Conservation (phyloP, 2,329 filamentous ascomycete genomes). For the Phoma sp. region DNA sequence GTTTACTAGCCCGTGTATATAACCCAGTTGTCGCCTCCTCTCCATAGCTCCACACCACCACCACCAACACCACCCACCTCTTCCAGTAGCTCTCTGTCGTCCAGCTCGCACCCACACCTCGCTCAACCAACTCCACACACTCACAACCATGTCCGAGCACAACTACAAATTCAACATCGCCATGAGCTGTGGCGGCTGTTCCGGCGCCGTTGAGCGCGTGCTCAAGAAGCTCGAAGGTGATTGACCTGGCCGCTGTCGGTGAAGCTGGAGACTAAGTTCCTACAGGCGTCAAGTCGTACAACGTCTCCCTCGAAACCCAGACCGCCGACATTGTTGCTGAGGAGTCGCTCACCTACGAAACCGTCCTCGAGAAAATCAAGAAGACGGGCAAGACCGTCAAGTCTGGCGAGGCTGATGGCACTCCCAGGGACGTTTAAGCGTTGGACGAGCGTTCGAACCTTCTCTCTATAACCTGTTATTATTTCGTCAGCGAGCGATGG, state of each 20-base stretch:
- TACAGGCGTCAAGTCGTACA: slow-evolving; percentile 82
- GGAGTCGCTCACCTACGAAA: slow-evolving; percentile 73
- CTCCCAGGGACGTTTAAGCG: slow-evolving; percentile 36
- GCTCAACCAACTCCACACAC: not conserved
- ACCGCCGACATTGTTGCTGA: slow-evolving; percentile 78
- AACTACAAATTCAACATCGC: slow-evolving; percentile 93
- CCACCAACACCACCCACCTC: not conserved
- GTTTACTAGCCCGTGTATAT: slow-evolving; percentile 12
- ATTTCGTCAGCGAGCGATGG: slow-evolving; percentile 26
- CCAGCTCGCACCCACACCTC: slow-evolving; percentile 3
- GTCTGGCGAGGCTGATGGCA: slow-evolving; percentile 72
- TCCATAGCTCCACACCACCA: slow-evolving; percentile 11
- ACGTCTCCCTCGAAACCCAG: slow-evolving; percentile 86
- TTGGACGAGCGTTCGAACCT: slow-evolving; percentile 7
- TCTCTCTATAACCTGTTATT: slow-evolving; percentile 18
- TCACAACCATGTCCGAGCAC: slow-evolving; percentile 67
- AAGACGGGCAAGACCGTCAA: slow-evolving; percentile 96
- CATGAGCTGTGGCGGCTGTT: slow-evolving; percentile 97
- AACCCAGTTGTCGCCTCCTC: slow-evolving; percentile 7
- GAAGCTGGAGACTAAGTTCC: slow-evolving; percentile 17
- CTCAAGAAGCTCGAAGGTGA: slow-evolving; percentile 89
- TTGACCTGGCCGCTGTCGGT: slow-evolving; percentile 34
- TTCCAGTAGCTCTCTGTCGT: not conserved
- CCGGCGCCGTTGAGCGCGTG: slow-evolving; percentile 88
- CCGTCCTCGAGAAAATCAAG: slow-evolving; percentile 84